Evolutionary conservation across 2,329 filamentous ascomycete species (phyloP), one percentile per base, ranked within the genome.

Genomic region (Atkinsonella hypoxylon): DNA sequence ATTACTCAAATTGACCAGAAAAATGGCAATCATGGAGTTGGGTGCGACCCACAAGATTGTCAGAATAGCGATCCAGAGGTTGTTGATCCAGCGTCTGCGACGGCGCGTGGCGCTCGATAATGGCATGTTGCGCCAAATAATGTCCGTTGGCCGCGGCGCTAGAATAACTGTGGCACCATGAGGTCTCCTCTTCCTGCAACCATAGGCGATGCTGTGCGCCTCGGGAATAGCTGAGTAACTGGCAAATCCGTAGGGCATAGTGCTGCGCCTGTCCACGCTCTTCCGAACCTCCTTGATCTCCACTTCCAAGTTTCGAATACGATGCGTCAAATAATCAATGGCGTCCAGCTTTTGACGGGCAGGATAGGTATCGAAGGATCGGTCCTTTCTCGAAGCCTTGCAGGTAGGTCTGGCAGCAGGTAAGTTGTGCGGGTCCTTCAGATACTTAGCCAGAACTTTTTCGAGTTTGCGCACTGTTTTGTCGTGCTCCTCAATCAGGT

Each of bases 121-220:
- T 6, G 81, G 77, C 71, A 98, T 78, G 61, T 98, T 98, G 64
- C 89, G 85, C 93, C 93, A 98, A 56, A 98, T 95, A 49, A 98
- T 79, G 64, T 97, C 91, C 62, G 87, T 89, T 3, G 93, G 91
- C 52, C 82, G 81, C 2, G 93, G 89, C 1, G 93, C 90, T 13
- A 97, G 75, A 6, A 72, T 75, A 50, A 98, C 80, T 0, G 79
- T 86, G 0, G 89, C 82, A 5, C 88, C 88, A 40, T 87, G 76
- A 0, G 88, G 87, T 58, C 85, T 85, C 71, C 93, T 93, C 46
- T 82, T 87, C 52, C 86, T 85, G 20, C 85, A 81, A 10, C 83
- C 78, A 67, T 86, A 95, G 11, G 90, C 93, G 55, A 95, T 89
- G 18, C 79, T 80, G 62, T 98, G 93, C 0, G 93, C 89, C 59